Evolutionary conservation across 441 rosid species (phyloP).

Genomic region (Adansonia rubrostipa): DNA sequence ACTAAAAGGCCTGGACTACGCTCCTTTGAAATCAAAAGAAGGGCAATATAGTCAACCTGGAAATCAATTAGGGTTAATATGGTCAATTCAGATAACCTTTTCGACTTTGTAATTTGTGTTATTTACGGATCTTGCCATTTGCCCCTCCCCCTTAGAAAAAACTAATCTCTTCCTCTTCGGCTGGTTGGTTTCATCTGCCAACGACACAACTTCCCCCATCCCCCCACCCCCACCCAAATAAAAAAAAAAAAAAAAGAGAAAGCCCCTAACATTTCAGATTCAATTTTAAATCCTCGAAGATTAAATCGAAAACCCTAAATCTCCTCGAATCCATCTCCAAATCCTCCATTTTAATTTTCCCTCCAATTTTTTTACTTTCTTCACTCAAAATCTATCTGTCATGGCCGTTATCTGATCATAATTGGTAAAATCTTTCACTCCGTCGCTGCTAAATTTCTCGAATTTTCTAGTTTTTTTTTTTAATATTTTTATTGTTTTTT

Average conservation of each 20-base stretch:
- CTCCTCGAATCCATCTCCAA: constrained; percentile 16
- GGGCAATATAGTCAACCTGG: background rate
- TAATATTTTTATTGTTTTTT: background rate
- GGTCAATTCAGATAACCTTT: background rate
- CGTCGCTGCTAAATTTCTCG: background rate
- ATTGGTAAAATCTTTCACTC: constrained; percentile 11
- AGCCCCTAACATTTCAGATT: constrained; percentile 23
- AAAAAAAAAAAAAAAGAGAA: background rate
- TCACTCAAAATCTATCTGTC: constrained; percentile 4
- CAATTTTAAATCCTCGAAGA: background rate
- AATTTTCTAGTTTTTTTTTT: background rate
- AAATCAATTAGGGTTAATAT: constrained; percentile 3
- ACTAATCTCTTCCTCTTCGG: background rate
- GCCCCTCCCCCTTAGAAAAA: constrained; percentile 1
- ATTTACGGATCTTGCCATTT: constrained; percentile 48
- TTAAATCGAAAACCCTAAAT: constrained; percentile 35
- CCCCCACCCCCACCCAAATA: no score
- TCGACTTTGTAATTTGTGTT: background rate
- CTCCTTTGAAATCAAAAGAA: background rate
- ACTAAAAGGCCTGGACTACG: background rate
- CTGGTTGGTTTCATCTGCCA: constrained; percentile 35
- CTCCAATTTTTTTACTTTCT: background rate
- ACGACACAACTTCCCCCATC: constrained; percentile 18
- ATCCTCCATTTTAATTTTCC: background rate
- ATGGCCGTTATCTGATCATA: constrained; percentile 23